Evolutionary conservation across 208 protist genomes (phyloP).

Genomic region (Crithidia thermophila): DNA sequence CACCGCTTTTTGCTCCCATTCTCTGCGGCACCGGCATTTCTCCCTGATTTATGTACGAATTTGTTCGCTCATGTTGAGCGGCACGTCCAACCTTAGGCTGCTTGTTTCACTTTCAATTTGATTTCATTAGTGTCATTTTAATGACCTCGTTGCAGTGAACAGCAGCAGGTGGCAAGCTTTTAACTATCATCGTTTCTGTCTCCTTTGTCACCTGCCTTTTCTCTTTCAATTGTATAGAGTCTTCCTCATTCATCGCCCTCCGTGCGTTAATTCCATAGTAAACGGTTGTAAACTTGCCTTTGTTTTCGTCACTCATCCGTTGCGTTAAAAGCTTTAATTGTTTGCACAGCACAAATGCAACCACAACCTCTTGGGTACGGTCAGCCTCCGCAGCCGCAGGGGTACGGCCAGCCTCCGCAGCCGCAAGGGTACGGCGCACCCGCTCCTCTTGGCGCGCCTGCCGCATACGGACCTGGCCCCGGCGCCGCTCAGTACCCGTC

Average conservation of each 20-base stretch:
- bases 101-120: no score
- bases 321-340: no score
- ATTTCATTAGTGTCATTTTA: no score
- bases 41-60: constrained; percentile 1
- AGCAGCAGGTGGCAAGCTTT: no score
- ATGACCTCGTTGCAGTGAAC: no score
- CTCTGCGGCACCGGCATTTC: background rate
- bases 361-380: constrained; percentile 16
- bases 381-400: constrained; percentile 6
- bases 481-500: background rate
- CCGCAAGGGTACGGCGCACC: no score
- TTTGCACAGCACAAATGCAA: background rate
- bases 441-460: background rate
- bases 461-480: background rate
- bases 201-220: background rate
- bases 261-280: no score
- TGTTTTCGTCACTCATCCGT: no score
- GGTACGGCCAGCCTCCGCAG: background rate
- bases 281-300: no score
- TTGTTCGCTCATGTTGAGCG: no score
- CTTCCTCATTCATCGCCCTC: no score
- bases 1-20: background rate
- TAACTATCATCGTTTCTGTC: background rate
- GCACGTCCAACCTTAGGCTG: no score
- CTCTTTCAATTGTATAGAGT: background rate